These are phyloP conservation scores for Euphorbia corollata DNA, from an alignment of 441 rosid species.

Conservation along the genomic window DNA sequence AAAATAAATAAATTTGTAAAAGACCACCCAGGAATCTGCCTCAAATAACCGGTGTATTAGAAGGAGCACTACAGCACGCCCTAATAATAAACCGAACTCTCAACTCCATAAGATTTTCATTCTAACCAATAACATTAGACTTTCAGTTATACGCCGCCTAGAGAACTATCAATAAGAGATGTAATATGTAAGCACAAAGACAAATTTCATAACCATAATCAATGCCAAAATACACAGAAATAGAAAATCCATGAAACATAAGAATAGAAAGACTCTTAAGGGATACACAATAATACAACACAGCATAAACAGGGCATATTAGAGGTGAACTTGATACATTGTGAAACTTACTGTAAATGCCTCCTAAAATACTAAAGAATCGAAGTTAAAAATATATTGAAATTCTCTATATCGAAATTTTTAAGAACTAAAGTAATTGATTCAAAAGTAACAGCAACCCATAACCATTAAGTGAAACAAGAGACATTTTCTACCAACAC, in stretches of 20 bases:
- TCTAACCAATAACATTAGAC: background rate
- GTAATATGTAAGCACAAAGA: background rate
- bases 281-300: background rate
- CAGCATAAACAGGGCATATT: no score
- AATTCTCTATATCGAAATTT: background rate
- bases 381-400: background rate
- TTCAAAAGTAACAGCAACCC: background rate
- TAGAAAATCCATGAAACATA: background rate
- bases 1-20: constrained; percentile 14
- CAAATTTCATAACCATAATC: background rate
- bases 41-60: background rate
- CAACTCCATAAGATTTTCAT: no score
- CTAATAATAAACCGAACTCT: background rate
- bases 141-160: constrained; percentile 1
- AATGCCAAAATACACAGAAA: background rate
- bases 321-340: no score
- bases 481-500: background rate
- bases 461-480: background rate
- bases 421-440: background rate
- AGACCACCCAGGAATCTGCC: constrained; percentile 18
- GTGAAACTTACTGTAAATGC: background rate
- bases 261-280: background rate
- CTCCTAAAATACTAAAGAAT: background rate
- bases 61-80: constrained; percentile 15
- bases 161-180: background rate